Percentiles rank a stretch among this genome's conserved stretches.
phyloP scores from a whole-genome alignment of 1,139 yeast genomes.

The Blastobotrys ciferrii region DNA sequence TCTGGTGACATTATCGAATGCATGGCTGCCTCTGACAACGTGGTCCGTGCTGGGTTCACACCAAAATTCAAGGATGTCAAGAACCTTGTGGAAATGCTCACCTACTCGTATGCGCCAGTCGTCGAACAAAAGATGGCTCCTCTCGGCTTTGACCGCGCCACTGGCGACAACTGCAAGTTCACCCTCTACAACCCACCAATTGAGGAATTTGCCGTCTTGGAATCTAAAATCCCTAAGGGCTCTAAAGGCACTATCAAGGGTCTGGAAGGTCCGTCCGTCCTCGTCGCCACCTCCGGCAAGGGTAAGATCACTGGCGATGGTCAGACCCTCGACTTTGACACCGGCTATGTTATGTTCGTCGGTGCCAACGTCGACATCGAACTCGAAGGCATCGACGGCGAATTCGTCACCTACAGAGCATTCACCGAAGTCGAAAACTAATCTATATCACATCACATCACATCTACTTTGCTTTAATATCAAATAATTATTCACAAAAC shows the following conservation, averaged over 20 bases:
- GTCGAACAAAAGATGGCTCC: conserved; percentile 90
- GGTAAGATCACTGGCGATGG: conserved; percentile 57
- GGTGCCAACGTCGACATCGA: conserved; percentile 73
- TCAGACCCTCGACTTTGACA: conserved; percentile 41
- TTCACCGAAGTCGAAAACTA: conserved; percentile 38
- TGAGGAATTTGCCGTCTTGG: conserved; percentile 89
- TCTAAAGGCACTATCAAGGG: conserved; percentile 52
- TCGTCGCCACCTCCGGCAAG: conserved; percentile 77
- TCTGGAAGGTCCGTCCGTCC: conserved; percentile 82
- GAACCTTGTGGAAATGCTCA: conserved; percentile 84
- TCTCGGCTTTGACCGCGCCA: conserved; percentile 56
- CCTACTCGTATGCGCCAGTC: conserved; percentile 84
- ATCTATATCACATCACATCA: no score
- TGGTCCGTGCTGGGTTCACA: conserved; percentile 96
- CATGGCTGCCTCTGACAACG: conserved; percentile 99
- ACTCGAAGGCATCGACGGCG: conserved; percentile 51
- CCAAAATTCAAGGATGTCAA: conserved; percentile 96
- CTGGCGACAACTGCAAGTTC: conserved; percentile 50
- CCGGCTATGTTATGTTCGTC: conserved; percentile 81
- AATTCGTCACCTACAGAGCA: conserved; percentile 81
- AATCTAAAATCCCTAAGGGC: conserved; percentile 55
- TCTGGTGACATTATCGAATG: conserved; percentile 97
- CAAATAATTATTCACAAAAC: no score
- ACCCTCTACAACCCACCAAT: conserved; percentile 92
- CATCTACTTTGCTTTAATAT: no score